Percentiles rank a stretch among this genome's conserved stretches.
Evolutionary conservation across 345 rosid genomes (phyloP).

Genomic region (Citrus inodora): DNA sequence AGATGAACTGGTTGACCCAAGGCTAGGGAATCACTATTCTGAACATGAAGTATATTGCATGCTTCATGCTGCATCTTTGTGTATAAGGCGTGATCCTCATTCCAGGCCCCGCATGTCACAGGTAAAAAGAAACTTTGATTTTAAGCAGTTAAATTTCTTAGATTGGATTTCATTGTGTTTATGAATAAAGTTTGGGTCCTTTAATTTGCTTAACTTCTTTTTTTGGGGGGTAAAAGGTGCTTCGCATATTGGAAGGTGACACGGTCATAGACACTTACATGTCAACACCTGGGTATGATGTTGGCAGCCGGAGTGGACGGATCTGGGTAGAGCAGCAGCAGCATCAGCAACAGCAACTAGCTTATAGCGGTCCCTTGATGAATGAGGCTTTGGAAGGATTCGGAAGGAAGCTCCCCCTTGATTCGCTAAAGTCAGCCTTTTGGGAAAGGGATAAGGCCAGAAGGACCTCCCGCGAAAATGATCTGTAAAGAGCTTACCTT

Average conservation of each 20-base stretch:
- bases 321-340: slow-evolving; percentile 54
- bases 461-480: slow-evolving; percentile 27
- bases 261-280: slow-evolving; percentile 66
- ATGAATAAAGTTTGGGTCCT: not conserved
- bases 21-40: slow-evolving; percentile 45
- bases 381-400: slow-evolving; percentile 58
- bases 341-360: slow-evolving; percentile 36
- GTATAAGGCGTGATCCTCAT: slow-evolving; percentile 85
- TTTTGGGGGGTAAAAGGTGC: slow-evolving; percentile 49
- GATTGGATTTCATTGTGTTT: not conserved
- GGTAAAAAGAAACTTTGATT: slow-evolving; percentile 38
- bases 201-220: not conserved
- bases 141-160: not conserved
- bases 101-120: slow-evolving; percentile 97
- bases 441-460: slow-evolving; percentile 49
- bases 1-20: slow-evolving; percentile 81
- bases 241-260: slow-evolving; percentile 95
- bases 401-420: slow-evolving; percentile 55
- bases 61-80: slow-evolving; percentile 93
- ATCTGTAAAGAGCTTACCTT: slow-evolving; percentile 10
- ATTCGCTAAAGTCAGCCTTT: slow-evolving; percentile 33
- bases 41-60: slow-evolving; percentile 89
- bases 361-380: slow-evolving; percentile 41
- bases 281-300: slow-evolving; percentile 71
- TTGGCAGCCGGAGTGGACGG: slow-evolving; percentile 83